Base-by-base conservation (phyloP, 164 flowering plant genomes). In the Aristolochia californica region DNA sequence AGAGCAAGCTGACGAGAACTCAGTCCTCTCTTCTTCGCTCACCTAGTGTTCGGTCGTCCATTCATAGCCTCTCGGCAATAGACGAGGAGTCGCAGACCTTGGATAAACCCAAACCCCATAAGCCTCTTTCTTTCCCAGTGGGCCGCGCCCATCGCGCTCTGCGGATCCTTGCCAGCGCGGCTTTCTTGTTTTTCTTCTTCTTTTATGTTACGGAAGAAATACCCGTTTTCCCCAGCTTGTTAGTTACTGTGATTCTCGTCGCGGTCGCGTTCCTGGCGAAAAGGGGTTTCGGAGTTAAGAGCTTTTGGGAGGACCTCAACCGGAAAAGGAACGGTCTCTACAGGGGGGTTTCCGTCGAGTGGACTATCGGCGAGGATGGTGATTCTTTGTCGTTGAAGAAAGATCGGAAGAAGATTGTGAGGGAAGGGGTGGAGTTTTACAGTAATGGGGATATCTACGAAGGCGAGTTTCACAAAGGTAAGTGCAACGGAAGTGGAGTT, bases 381-480 rank as follows among this genome's bases (percentile, higher is more conserved):
- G 48, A 17, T 34, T 59, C 43, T 20, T 43, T 52, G 4, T 45
- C 68, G 10, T 53, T 21, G 24, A 43, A 53, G 22, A 55, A 45
- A 23, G 11, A 61, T 53, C 47, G 60, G 54, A 62, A 62, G 68
- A 51, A 20, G 48, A 56, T 66, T 40, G 60, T 76, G 0, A 55
- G 81, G 23, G 91, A 84, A 68, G 90, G 91, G 2, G 88, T 91
- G 2, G 94, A 87, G 74, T 73, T 83, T 50, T 87, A 85, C 78
- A 77, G 85, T 66, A 93, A 85, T 71, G 98, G 98, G 0, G 97
- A 93, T 63, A 75, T 74, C 60, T 89, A 93, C 60, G 98, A 93
- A 55, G 98, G 98, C 4, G 98, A 93, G 51, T 89, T 89, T 63
- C 81, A 85, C 52, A 80, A 80, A 50, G 94, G 96, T 47, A 83